Percentiles rank a stretch among this genome's conserved stretches.
These are phyloP conservation scores for Biancaea sappan DNA, from an alignment of 306 rosid genomes.

Conservation along the genomic window DNA sequence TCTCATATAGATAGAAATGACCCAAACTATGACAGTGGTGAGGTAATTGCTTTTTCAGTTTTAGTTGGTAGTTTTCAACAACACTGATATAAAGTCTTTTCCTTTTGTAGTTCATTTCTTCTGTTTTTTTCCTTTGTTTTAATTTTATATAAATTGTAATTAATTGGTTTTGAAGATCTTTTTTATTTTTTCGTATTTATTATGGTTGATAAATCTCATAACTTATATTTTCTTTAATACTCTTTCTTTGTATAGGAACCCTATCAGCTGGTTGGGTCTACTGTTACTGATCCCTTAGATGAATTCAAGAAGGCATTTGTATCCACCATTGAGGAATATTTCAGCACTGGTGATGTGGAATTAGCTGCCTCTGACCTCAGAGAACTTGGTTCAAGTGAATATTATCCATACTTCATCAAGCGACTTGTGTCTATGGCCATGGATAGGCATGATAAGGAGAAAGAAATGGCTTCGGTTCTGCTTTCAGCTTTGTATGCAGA, in stretches of 20 bases:
- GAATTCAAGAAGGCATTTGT: conserved; percentile 90
- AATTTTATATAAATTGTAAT: neutral
- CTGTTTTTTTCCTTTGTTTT: neutral
- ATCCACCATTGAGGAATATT: conserved; percentile 85
- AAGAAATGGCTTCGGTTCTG: conserved; percentile 97
- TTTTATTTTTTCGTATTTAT: neutral
- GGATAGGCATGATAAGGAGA: conserved; percentile 98
- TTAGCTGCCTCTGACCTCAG: conserved; percentile 85
- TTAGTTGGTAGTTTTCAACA: neutral
- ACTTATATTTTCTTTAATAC: neutral
- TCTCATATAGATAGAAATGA: conserved; percentile 47
- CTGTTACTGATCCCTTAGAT: conserved; percentile 84
- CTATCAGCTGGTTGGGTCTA: conserved; percentile 84
- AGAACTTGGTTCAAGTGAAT: conserved; percentile 88
- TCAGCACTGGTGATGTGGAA: conserved; percentile 83
- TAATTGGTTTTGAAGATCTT: neutral
- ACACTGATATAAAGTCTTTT: neutral
- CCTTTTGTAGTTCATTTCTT: neutral
- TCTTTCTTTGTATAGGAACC: conserved; percentile 71
- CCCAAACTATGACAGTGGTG: conserved; percentile 54
- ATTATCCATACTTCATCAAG: conserved; percentile 88
- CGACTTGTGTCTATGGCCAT: conserved; percentile 93
- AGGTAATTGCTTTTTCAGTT: conserved; percentile 31
- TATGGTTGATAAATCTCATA: conserved; percentile 22
- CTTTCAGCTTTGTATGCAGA: conserved; percentile 95